Percentiles rank a stretch among this genome's conserved stretches.
These are phyloP conservation scores for Citrus medica DNA, from an alignment of 345 rosid species.

Conservation along the genomic window DNA sequence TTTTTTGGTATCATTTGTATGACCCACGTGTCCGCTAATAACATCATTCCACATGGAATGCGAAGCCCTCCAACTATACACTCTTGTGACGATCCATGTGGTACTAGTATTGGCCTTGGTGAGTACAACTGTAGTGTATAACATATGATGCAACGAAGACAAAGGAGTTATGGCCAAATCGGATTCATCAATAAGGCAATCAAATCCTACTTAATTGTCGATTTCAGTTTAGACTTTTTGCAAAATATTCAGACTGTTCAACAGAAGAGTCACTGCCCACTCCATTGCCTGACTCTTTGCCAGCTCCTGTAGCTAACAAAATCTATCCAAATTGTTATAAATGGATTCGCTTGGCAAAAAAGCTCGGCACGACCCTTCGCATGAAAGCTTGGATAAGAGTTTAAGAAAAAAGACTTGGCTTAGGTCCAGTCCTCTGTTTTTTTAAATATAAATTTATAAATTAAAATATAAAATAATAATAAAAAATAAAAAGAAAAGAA, in stretches of 20 bases:
- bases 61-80: slow-evolving; percentile 33
- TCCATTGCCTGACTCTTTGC: slow-evolving; percentile 33
- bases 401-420: too few relatives aligned
- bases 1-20: slow-evolving; percentile 29
- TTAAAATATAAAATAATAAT: too few relatives aligned
- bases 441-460: too few relatives aligned
- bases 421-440: too few relatives aligned
- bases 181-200: slow-evolving; percentile 26
- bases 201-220: neutral
- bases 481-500: too few relatives aligned
- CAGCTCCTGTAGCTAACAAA: slow-evolving; percentile 25
- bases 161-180: slow-evolving; percentile 26
- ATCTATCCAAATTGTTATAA: neutral
- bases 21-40: slow-evolving; percentile 31
- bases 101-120: slow-evolving; percentile 24
- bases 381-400: too few relatives aligned
- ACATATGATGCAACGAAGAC: slow-evolving; percentile 14
- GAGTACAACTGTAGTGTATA: slow-evolving; percentile 28
- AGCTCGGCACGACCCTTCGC: too few relatives aligned
- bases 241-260: neutral
- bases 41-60: slow-evolving; percentile 35
- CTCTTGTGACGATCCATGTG: slow-evolving; percentile 40
- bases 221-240: neutral
- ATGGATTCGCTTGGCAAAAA: too few relatives aligned
- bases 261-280: slow-evolving; percentile 23